Conservation (phyloP, 2,329 filamentous ascomycete genomes). For the Clonostachys rosea region DNA sequence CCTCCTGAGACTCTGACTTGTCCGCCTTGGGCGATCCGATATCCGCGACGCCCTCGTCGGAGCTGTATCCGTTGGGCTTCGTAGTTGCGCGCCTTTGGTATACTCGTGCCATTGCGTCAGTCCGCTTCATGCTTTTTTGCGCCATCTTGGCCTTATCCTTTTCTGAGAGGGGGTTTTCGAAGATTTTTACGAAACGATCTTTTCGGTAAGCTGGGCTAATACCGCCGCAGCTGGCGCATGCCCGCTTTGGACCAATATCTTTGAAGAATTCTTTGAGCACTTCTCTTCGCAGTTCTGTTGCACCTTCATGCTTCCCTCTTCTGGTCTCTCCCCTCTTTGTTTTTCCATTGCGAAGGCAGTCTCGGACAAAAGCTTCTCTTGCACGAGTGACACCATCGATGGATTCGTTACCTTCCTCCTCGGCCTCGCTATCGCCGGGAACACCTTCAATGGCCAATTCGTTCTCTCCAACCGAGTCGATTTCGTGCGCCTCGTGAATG, state of each 20-base stretch:
- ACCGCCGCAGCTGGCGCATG: slow-evolving; percentile 63
- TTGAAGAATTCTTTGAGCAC: slow-evolving; percentile 79
- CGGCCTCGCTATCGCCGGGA: slow-evolving; percentile 51
- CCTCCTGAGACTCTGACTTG: neutral
- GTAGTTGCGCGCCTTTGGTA: slow-evolving; percentile 27
- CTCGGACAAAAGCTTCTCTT: slow-evolving; percentile 65
- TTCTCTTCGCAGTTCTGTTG: slow-evolving; percentile 68
- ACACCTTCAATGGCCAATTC: slow-evolving; percentile 24
- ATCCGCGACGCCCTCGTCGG: slow-evolving; percentile 69
- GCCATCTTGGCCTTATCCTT: slow-evolving; percentile 79
- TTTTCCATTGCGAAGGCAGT: slow-evolving; percentile 59
- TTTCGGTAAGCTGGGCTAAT: slow-evolving; percentile 83
- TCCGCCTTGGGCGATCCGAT: slow-evolving; percentile 36
- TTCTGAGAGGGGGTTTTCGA: slow-evolving; percentile 70
- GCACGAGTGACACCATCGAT: slow-evolving; percentile 49
- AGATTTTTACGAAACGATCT: slow-evolving; percentile 89
- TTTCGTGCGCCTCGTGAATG: slow-evolving; percentile 59
- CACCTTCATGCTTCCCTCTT: slow-evolving; percentile 76
- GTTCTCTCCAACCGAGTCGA: slow-evolving; percentile 47
- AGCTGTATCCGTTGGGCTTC: slow-evolving; percentile 36
- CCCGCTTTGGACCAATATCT: slow-evolving; percentile 63
- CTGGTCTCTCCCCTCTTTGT: slow-evolving; percentile 41
- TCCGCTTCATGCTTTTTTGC: slow-evolving; percentile 59
- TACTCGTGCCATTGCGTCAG: slow-evolving; percentile 60
- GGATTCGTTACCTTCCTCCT: slow-evolving; percentile 53